Evolutionary conservation across 2,329 filamentous ascomycete species (phyloP), one percentile per base, ranked within the genome.

Genomic region (Huntiella omanensis): DNA sequence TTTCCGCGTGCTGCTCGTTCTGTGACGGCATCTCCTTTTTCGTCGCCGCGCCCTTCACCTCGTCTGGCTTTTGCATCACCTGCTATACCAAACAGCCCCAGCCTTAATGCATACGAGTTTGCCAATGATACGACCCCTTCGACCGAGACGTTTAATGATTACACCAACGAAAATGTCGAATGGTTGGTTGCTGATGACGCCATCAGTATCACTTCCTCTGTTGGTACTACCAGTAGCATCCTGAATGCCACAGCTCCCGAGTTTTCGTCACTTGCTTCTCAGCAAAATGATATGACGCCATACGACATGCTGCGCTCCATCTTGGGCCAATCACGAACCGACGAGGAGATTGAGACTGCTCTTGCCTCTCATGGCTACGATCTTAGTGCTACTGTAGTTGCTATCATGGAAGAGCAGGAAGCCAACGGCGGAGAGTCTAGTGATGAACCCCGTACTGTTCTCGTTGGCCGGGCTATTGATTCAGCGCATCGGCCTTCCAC

Each of bases 261-360:
- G 59, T 95, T 75, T 54, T 70, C 72, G 1, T 66, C 63, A 51
- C 50, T 55, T 42, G 67, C 70, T 32, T 64, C 70, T 43, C 74
- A 80, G 58, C 81, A 82, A 56, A 75, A 77, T 48, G 87, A 96
- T 57, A 96, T 98, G 88, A 92, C 84, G 49, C 88, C 91, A 1
- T 94, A 95, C 62, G 91, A 98, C 59, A 96, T 98, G 75, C 70
- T 98, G 47, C 83, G 91, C 51, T 95, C 88, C 4, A 92, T 98
- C 36, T 69, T 98, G 19, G 85, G 88, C 41, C 85, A 91, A 55
- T 78, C 84, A 46, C 80, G 83, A 56, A 81, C 84, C 2, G 88
- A 96, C 55, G 87, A 96, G 44, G 91, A 98, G 61, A 88, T 98
- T 41, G 87, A 95, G 59, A 72, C 77, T n/a, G 84, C 88, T 4